Conservation (phyloP, 1,139 yeast species). For the Taiozyma sp. region DNA sequence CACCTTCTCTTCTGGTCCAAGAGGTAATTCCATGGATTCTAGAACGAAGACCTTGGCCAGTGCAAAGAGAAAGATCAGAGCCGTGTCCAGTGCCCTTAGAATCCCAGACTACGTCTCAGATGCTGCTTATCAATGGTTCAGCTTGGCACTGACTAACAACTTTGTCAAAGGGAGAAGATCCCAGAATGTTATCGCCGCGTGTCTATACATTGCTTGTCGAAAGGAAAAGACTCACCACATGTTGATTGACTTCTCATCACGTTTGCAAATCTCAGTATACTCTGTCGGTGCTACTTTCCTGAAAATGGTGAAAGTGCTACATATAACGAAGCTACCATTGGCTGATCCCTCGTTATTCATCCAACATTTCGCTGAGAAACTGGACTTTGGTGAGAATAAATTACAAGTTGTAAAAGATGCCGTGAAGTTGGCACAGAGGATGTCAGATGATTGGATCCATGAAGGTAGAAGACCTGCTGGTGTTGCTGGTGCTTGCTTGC, state of each 20-base stretch:
- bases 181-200: slow-evolving; percentile 91
- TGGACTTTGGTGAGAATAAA: slow-evolving; percentile 68
- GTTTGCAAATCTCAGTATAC: slow-evolving; percentile 85
- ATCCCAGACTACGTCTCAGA: slow-evolving; percentile 84
- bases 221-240: slow-evolving; percentile 87
- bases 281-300: slow-evolving; percentile 94
- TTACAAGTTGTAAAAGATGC: slow-evolving; percentile 84
- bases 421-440: slow-evolving; percentile 74
- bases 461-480: slow-evolving; percentile 99
- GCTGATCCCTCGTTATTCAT: slow-evolving; percentile 94
- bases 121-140: slow-evolving; percentile 85
- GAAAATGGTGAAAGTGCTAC: slow-evolving; percentile 79
- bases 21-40: slow-evolving; percentile 65
- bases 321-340: slow-evolving; percentile 69
- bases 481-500: slow-evolving; percentile 92
- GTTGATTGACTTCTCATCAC: slow-evolving; percentile 90
- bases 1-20: slow-evolving; percentile 50
- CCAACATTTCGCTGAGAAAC: slow-evolving; percentile 85
- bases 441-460: slow-evolving; percentile 93
- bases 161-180: slow-evolving; percentile 95
- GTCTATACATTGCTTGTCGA: slow-evolving; percentile 91
- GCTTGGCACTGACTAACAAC: slow-evolving; percentile 75
- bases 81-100: slow-evolving; percentile 70
- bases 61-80: slow-evolving; percentile 70
- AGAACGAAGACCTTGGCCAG: slow-evolving; percentile 83